Conservation (phyloP, 2,329 filamentous ascomycete species). For the Periconia sp. region DNA sequence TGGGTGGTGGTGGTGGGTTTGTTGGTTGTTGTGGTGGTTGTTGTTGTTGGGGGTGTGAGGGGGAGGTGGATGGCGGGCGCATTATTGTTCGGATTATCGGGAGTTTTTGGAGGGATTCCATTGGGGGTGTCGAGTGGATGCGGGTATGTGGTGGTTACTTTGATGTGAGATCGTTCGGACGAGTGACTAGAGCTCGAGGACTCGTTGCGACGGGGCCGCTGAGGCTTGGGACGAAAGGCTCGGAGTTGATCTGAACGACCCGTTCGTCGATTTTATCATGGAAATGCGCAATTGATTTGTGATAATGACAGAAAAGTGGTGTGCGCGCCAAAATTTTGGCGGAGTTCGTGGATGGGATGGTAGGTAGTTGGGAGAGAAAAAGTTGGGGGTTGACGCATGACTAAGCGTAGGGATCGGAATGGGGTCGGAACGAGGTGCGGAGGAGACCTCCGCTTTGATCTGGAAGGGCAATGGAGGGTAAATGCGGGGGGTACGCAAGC, state of each 20-base stretch:
- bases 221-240: no score
- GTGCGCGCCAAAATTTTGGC: conserved; percentile 4
- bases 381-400: neutral
- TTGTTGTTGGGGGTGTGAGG: conserved; percentile 13
- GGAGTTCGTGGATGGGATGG: conserved; percentile 13
- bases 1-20: conserved; percentile 56
- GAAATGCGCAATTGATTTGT: no score
- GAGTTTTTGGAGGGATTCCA: conserved; percentile 26
- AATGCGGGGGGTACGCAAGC: neutral
- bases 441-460: neutral
- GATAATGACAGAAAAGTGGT: no score
- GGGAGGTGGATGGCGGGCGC: conserved; percentile 20
- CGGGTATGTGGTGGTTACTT: neutral
- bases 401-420: neutral
- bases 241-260: no score
- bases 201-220: no score
- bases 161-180: neutral
- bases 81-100: conserved; percentile 25
- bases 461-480: no score
- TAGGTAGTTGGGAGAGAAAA: neutral
- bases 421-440: neutral
- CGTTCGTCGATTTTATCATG: no score
- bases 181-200: neutral
- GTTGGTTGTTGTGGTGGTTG: conserved; percentile 19
- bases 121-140: neutral